A percentile compares a stretch with the other conserved stretches of the same genome.
Evolutionary conservation across 1,139 yeast species (phyloP).

Genomic region (Oligophagozyma castellii): DNA sequence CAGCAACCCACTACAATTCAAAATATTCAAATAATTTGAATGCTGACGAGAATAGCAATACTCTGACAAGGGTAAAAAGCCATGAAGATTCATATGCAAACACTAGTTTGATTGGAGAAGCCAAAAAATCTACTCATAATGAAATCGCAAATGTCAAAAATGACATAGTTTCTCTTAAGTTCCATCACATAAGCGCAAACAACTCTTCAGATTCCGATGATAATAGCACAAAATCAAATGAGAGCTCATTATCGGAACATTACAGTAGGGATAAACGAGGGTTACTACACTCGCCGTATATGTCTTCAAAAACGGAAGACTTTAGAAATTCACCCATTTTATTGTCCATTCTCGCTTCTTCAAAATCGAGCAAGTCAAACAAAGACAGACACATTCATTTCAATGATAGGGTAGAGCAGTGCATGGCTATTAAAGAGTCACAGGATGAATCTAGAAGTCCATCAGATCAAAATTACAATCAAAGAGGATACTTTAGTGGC

Average conservation of each 20-base stretch:
- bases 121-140: slow-evolving; percentile 1
- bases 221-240: background rate
- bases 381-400: slow-evolving; percentile 60
- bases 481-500: too few relatives aligned
- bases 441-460: slow-evolving; percentile 7
- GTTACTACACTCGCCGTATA: background rate
- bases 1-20: slow-evolving; percentile 1
- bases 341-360: slow-evolving; percentile 9
- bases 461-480: slow-evolving; percentile 1
- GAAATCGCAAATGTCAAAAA: background rate
- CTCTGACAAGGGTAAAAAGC: background rate
- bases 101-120: background rate
- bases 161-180: slow-evolving; percentile 1
- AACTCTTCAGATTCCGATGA: background rate
- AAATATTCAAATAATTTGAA: slow-evolving; percentile 2
- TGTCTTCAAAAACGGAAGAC: background rate
- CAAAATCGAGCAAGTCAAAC: slow-evolving; percentile 17
- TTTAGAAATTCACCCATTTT: slow-evolving; percentile 1
- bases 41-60: background rate
- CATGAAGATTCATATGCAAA: slow-evolving; percentile 1
- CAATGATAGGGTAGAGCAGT: slow-evolving; percentile 85
- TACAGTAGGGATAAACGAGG: background rate
- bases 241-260: slow-evolving; percentile 1
- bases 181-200: background rate
- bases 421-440: slow-evolving; percentile 50